Percentiles rank a stretch among this genome's conserved stretches.
phyloP scores from a whole-genome alignment of 2,329 filamentous ascomycete species.

The Bisporella sp. region DNA sequence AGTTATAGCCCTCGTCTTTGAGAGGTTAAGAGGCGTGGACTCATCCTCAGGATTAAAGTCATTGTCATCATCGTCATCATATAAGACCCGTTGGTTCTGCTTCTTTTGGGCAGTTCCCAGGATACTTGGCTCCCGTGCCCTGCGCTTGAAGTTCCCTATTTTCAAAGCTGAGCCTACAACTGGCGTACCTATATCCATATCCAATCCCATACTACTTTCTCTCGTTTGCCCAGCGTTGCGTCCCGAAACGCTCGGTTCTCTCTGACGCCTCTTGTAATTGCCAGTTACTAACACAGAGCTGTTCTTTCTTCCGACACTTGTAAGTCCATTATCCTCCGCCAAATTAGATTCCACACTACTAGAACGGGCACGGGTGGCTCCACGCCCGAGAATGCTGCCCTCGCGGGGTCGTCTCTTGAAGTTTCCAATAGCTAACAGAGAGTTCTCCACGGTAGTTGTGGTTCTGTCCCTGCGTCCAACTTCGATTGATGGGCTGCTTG shows the following conservation, averaged over 20 bases:
- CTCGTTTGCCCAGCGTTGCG: conserved; percentile 11
- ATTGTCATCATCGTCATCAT: conserved; percentile 32
- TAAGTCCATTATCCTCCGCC: conserved; percentile 20
- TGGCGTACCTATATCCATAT: conserved; percentile 20
- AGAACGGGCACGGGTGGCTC: conserved; percentile 18
- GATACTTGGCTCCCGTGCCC: conserved; percentile 55
- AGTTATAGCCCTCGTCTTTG: conserved; percentile 31
- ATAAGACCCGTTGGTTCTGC: conserved; percentile 32
- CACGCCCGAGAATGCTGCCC: conserved; percentile 22
- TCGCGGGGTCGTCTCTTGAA: conserved; percentile 54
- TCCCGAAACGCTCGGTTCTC: conserved; percentile 29
- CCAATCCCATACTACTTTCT: conserved; percentile 20
- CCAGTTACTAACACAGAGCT: conserved; percentile 21
- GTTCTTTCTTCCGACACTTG: conserved; percentile 20
- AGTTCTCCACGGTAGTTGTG: conserved; percentile 25
- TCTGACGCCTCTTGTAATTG: conserved; percentile 28
- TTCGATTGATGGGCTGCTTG: conserved; percentile 24
- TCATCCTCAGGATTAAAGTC: conserved; percentile 59
- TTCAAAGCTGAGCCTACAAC: conserved; percentile 36
- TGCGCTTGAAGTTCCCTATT: conserved; percentile 50
- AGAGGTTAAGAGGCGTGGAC: conserved; percentile 56
- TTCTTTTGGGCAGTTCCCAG: conserved; percentile 35
- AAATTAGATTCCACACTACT: conserved; percentile 27
- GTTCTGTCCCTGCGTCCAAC: conserved; percentile 20
- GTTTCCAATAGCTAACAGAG: conserved; percentile 39